Evolutionary conservation across 1,139 yeast species (phyloP), one percentile per base, ranked within the genome.

Genomic region (Fermentozyma sake): DNA sequence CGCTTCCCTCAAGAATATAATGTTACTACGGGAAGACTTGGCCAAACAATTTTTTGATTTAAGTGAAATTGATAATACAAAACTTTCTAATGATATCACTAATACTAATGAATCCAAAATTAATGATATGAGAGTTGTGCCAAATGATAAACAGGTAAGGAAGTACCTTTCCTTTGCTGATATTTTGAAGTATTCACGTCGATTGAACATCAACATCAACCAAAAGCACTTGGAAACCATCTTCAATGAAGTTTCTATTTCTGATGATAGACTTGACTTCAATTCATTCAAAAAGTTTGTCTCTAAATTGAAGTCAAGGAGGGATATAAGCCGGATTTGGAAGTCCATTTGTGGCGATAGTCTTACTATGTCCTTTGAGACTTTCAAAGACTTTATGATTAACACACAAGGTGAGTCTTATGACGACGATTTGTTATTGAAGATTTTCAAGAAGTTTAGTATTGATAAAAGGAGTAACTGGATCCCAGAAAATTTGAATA

Each of bases 211-310:
- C 21, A 79, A 79, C 46, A 50, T 72, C 17, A 61, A 62, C 32
- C 34, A 48, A 8, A 46, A 34, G 1, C 49, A 53, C 29, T 46
- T 74, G 16, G 44, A 41, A 16, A 29, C 37, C 0, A 49, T 81
- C 2, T 67, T 81, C 44, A 53, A 61, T 18, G 56, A 58, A 21
- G 79, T 79, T 3, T 79, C 72, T 20, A 14, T 16, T n/a, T 26
- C 31, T 7, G 12, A 30, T 7, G 30, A 20, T 12, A 23, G 30
- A 14, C 55, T 89, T 15, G 68, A 74, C 37, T 86, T 85, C 44
- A 68, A 65, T 3, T 86, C 84, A 41, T 89, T 89, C 51, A 80
- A 82, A 46, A 50, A 53, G 15, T 85, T 87, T 51, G 89, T 89
- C 2, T 68, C 74, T 16, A 53, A 52, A 2, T 44, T 67, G 24